Conservation (phyloP, 2,329 filamentous ascomycete species). For the Thielaviopsis euricoi region DNA sequence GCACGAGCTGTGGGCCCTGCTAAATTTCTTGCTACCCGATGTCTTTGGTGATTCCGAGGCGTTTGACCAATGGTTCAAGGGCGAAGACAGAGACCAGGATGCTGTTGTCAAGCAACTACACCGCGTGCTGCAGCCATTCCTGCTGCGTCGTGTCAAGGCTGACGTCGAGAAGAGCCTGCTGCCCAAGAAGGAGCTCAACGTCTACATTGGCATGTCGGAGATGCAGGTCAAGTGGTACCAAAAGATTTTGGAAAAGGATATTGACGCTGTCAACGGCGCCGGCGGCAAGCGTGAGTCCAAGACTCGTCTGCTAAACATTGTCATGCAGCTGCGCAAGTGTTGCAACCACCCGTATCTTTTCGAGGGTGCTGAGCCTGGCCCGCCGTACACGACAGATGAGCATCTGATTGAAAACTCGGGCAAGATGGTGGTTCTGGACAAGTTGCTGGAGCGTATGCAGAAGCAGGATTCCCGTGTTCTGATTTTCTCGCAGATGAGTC, state of each 20-base stretch:
- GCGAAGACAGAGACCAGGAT: conserved; percentile 79
- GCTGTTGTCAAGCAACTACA: conserved; percentile 92
- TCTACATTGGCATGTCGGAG: conserved; percentile 96
- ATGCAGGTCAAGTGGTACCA: conserved; percentile 99
- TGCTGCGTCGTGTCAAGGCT: conserved; percentile 88
- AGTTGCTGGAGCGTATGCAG: conserved; percentile 68
- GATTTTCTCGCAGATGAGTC: conserved; percentile 99
- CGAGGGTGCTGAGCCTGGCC: conserved; percentile 90
- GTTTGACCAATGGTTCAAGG: conserved; percentile 96
- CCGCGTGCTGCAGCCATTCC: conserved; percentile 78
- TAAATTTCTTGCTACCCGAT: conserved; percentile 95
- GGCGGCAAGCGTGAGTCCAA: conserved; percentile 95
- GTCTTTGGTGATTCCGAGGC: conserved; percentile 94
- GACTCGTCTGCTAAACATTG: conserved; percentile 90
- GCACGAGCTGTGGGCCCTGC: conserved; percentile 90
- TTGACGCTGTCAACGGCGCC: conserved; percentile 93
- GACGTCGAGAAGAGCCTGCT: conserved; percentile 96
- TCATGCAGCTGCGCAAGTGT: conserved; percentile 98
- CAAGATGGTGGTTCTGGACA: conserved; percentile 96
- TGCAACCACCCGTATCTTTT: conserved; percentile 98
- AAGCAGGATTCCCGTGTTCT: conserved; percentile 84
- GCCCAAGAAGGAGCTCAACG: conserved; percentile 92
- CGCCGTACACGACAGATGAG: conserved; percentile 95
- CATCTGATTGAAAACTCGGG: conserved; percentile 86
- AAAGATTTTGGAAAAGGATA: conserved; percentile 97